Conservation (phyloP, 2,329 filamentous ascomycete genomes). For the Fusarium goolgardi region DNA sequence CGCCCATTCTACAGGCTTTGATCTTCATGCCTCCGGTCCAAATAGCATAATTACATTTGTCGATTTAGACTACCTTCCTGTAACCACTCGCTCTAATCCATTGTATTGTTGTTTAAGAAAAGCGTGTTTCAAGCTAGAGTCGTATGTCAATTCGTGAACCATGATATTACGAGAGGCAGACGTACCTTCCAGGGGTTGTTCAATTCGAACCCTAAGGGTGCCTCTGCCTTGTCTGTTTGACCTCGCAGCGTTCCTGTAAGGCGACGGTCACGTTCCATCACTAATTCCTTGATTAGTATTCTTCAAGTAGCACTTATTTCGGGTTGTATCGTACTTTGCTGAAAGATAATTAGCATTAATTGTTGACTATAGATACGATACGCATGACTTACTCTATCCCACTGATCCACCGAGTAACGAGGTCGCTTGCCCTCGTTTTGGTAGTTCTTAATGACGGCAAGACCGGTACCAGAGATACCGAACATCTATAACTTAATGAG, state of each 20-base stretch:
- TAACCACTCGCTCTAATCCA: conserved; percentile 21
- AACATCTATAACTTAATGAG: conserved; percentile 67
- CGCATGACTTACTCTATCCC: conserved; percentile 66
- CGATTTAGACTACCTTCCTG: conserved; percentile 20
- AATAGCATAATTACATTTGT: conserved; percentile 42
- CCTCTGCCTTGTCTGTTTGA: conserved; percentile 65
- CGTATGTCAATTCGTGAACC: conserved; percentile 1
- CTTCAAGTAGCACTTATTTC: background rate
- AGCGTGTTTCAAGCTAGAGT: conserved; percentile 65
- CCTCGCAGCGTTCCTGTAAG: conserved; percentile 70
- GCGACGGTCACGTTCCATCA: conserved; percentile 74
- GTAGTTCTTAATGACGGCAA: conserved; percentile 67
- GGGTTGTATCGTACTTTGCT: conserved; percentile 65
- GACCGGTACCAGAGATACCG: conserved; percentile 67
- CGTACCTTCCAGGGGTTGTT: conserved; percentile 74
- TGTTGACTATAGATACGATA: background rate
- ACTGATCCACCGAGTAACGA: conserved; percentile 70
- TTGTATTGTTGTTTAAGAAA: conserved; percentile 53
- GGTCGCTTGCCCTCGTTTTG: conserved; percentile 71
- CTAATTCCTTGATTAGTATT: conserved; percentile 51
- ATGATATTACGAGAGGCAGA: background rate
- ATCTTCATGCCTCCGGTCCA: conserved; percentile 14
- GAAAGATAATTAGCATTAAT: conserved; percentile 48
- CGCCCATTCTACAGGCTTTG: conserved; percentile 9
- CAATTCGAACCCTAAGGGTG: conserved; percentile 70